phyloP scores from a whole-genome alignment of 2,329 filamentous ascomycete genomes.

The Hypoxylon sp. region DNA sequence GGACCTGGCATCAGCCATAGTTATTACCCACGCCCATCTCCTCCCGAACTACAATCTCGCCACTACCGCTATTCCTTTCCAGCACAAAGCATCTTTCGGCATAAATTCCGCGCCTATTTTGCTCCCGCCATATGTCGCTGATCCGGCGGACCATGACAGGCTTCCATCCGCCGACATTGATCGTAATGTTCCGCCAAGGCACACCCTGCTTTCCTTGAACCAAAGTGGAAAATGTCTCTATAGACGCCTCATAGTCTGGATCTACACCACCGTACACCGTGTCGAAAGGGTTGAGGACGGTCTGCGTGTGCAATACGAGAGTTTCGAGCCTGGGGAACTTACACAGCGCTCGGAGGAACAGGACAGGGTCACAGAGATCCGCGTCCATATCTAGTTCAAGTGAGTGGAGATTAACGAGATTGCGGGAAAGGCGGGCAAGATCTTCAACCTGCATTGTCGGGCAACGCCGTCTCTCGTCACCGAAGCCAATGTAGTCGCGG shows the following conservation, averaged over 20 bases:
- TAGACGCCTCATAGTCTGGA: constrained; percentile 57
- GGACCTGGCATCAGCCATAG: neutral
- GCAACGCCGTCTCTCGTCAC: constrained; percentile 59
- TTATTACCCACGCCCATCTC: constrained; percentile 17
- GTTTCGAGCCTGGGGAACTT: constrained; percentile 58
- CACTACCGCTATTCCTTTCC: constrained; percentile 27
- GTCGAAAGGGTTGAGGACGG: constrained; percentile 56
- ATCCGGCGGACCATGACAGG: constrained; percentile 62
- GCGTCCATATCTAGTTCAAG: constrained; percentile 66
- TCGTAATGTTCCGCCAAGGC: constrained; percentile 60
- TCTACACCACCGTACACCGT: constrained; percentile 49
- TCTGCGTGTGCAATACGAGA: constrained; percentile 63
- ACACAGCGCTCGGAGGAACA: constrained; percentile 59
- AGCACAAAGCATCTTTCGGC: constrained; percentile 65
- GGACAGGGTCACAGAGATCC: constrained; percentile 53
- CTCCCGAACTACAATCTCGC: constrained; percentile 10
- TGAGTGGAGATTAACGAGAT: constrained; percentile 55
- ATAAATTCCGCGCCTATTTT: constrained; percentile 60
- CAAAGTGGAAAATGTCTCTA: constrained; percentile 56
- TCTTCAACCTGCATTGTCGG: constrained; percentile 59
- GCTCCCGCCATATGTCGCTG: constrained; percentile 58
- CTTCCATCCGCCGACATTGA: constrained; percentile 66
- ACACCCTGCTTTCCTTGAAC: constrained; percentile 50
- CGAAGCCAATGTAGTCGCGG: constrained; percentile 63
- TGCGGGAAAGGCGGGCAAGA: constrained; percentile 54